Conservation (phyloP, 2,329 filamentous ascomycete genomes). For the Tolypocladium capitatum region DNA sequence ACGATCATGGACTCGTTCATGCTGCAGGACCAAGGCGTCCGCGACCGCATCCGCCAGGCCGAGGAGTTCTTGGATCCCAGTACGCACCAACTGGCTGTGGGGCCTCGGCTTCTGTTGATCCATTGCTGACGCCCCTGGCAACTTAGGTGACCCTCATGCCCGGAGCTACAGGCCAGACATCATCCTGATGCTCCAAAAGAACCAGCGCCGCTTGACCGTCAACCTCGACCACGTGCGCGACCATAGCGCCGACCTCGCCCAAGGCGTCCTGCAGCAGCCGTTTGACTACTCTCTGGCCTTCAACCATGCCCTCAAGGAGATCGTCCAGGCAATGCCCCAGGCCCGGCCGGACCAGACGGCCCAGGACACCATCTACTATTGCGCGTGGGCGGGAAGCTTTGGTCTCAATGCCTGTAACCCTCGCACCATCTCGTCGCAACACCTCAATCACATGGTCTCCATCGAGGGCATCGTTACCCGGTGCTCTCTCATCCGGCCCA, state of each 20-base stretch:
- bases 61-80: slow-evolving; percentile 88
- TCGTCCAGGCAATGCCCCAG: slow-evolving; percentile 67
- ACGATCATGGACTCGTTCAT: slow-evolving; percentile 55
- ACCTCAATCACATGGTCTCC: slow-evolving; percentile 94
- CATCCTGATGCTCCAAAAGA: slow-evolving; percentile 59
- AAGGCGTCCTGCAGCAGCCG: slow-evolving; percentile 65
- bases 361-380: slow-evolving; percentile 81
- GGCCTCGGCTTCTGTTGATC: background rate
- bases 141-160: slow-evolving; percentile 35
- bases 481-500: slow-evolving; percentile 87
- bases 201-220: slow-evolving; percentile 51
- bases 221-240: slow-evolving; percentile 84
- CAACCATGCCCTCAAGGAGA: slow-evolving; percentile 77
- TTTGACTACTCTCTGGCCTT: slow-evolving; percentile 86
- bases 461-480: slow-evolving; percentile 96
- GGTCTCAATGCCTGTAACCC: slow-evolving; percentile 92
- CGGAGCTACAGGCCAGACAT: slow-evolving; percentile 84
- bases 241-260: slow-evolving; percentile 71
- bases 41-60: slow-evolving; percentile 74
- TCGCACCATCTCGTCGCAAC: slow-evolving; percentile 73
- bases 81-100: slow-evolving; percentile 28
- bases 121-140: background rate
- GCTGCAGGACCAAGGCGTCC: slow-evolving; percentile 72
- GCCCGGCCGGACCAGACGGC: slow-evolving; percentile 62
- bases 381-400: slow-evolving; percentile 93